A percentile compares a stretch with the other conserved stretches of the same genome.
Conservation (phyloP, 768 basidiomycete species). For the Candolleomyces efflorescens region DNA sequence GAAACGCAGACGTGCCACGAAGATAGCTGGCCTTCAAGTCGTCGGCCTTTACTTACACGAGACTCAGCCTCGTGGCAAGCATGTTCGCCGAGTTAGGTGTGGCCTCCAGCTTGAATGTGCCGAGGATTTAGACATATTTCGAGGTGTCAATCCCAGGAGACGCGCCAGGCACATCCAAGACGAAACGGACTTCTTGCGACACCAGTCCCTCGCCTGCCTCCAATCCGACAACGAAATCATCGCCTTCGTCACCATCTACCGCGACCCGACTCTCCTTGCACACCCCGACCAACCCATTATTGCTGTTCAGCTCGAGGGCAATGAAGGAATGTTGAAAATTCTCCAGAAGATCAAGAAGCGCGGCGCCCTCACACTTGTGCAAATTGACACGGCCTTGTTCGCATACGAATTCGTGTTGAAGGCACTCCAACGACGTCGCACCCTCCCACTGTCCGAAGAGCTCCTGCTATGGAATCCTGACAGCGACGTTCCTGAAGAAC, state of each 20-base stretch:
- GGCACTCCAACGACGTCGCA: conserved; percentile 43
- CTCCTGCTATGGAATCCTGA: conserved; percentile 47
- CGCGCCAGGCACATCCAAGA: conserved; percentile 35
- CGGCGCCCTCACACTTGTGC: conserved; percentile 41
- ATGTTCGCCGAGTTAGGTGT: conserved; percentile 26
- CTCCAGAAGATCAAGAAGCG: conserved; percentile 34
- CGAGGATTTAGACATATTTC: conserved; percentile 33
- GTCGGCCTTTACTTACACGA: conserved; percentile 30
- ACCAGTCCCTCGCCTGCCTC: conserved; percentile 54
- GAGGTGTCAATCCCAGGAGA: conserved; percentile 23
- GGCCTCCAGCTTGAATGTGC: conserved; percentile 36
- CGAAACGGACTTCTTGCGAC: conserved; percentile 40
- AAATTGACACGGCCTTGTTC: conserved; percentile 59
- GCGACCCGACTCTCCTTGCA: conserved; percentile 50
- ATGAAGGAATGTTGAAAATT: conserved; percentile 29
- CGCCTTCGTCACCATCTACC: conserved; percentile 48
- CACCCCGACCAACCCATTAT: conserved; percentile 41
- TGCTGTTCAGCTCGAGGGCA: conserved; percentile 49
- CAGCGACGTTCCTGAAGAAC: background rate
- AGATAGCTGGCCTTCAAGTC: conserved; percentile 34
- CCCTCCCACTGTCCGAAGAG: conserved; percentile 45
- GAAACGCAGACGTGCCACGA: conserved; percentile 35
- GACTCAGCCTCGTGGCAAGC: background rate
- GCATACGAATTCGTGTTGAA: conserved; percentile 60
- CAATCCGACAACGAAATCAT: conserved; percentile 43